phyloP scores from a whole-genome alignment of 768 basidiomycete species.

The Boletus subcaerulescens region DNA sequence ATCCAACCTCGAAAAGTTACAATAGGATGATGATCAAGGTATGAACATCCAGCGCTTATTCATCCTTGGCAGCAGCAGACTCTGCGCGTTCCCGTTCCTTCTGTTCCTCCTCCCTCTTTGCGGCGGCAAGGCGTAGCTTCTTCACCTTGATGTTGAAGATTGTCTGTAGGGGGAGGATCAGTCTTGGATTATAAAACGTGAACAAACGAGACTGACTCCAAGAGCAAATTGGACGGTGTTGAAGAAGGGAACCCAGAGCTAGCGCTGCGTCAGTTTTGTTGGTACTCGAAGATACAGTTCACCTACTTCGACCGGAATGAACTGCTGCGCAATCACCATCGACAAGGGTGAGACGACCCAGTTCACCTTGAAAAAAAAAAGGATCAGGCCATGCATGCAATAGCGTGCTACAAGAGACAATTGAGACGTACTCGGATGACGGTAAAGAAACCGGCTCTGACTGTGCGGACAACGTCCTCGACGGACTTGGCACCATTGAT shows the following conservation, averaged over 20 bases:
- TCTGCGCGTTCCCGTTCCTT: constrained; percentile 33
- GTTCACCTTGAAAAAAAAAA: constrained; percentile 50
- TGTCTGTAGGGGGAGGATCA: constrained; percentile 41
- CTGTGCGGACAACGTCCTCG: constrained; percentile 61
- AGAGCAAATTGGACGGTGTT: constrained; percentile 71
- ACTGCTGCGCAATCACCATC: constrained; percentile 73
- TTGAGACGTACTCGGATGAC: constrained; percentile 61
- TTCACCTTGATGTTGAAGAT: constrained; percentile 75
- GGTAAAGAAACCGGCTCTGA: constrained; percentile 69
- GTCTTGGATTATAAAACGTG: neutral
- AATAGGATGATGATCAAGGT: constrained; percentile 10
- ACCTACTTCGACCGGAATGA: constrained; percentile 70
- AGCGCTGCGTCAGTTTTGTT: constrained; percentile 5
- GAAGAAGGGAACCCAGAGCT: constrained; percentile 91
- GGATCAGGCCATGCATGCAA: neutral
- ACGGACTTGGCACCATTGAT: constrained; percentile 76
- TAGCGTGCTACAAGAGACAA: neutral
- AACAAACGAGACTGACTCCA: constrained; percentile 50
- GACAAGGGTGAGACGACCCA: constrained; percentile 79
- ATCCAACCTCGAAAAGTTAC: neutral
- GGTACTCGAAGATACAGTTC: neutral
- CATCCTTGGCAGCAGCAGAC: constrained; percentile 15
- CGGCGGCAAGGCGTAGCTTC: constrained; percentile 51
- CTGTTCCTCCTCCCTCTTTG: constrained; percentile 46
- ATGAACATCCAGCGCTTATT: constrained; percentile 16